These are phyloP conservation scores for Acephala macrosclerotiorum DNA, from an alignment of 2,329 filamentous ascomycete genomes.

Conservation along the genomic window DNA sequence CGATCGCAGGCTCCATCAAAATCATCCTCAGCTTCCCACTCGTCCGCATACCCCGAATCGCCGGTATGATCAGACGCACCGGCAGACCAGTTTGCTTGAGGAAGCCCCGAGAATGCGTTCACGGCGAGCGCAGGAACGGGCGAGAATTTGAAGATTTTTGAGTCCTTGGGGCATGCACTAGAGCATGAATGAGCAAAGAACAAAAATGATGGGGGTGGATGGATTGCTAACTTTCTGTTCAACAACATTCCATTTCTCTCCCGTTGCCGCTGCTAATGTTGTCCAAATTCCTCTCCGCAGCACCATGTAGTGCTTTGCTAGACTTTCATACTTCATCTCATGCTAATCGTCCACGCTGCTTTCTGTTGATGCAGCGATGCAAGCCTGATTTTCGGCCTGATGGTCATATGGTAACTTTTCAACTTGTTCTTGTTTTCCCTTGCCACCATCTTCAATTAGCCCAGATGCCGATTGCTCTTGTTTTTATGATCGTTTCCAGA, in stretches of 20 bases:
- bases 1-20: slow-evolving; percentile 28
- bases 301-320: slow-evolving; percentile 81
- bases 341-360: slow-evolving; percentile 74
- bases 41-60: slow-evolving; percentile 72
- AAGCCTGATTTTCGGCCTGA: no score
- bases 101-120: slow-evolving; percentile 59
- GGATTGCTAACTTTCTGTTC: slow-evolving; percentile 63
- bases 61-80: slow-evolving; percentile 48
- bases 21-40: slow-evolving; percentile 53
- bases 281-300: slow-evolving; percentile 85
- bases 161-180: slow-evolving; percentile 86
- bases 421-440: no score
- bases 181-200: slow-evolving; percentile 16
- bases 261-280: slow-evolving; percentile 72
- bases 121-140: slow-evolving; percentile 70
- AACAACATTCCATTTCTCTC: slow-evolving; percentile 83
- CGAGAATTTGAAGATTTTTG: slow-evolving; percentile 78
- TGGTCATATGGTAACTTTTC: no score
- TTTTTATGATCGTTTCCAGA: no score
- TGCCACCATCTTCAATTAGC: no score
- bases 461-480: no score
- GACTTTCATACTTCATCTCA: slow-evolving; percentile 72
- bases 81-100: not conserved
- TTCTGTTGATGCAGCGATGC: no score
- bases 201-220: slow-evolving; percentile 5